Conservation (phyloP, 495 filamentous ascomycete genomes). For the Aspergillus sclerotioniger region DNA sequence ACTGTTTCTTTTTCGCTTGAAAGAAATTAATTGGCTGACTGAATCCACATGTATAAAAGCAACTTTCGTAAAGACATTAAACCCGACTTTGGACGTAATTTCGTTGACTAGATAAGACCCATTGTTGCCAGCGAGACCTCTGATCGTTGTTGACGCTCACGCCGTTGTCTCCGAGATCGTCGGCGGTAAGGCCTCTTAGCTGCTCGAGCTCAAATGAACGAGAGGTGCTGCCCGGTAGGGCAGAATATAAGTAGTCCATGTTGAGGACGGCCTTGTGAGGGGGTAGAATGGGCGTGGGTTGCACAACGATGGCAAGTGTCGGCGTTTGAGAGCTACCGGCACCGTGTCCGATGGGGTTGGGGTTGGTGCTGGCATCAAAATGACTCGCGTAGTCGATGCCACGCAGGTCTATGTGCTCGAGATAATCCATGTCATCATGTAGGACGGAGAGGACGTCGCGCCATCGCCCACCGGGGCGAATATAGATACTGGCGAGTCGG, state of each 20-base stretch:
- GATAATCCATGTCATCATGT: slow-evolving; percentile 53
- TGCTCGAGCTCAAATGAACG: slow-evolving; percentile 24
- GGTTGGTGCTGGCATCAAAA: slow-evolving; percentile 46
- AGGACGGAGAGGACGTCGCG: slow-evolving; percentile 57
- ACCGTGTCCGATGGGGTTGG: slow-evolving; percentile 21
- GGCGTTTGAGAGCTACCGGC: slow-evolving; percentile 8
- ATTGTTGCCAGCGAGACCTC: slow-evolving; percentile 63
- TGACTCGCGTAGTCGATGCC: slow-evolving; percentile 59
- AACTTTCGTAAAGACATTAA: neutral
- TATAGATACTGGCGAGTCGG: slow-evolving; percentile 54
- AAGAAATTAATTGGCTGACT: too few relatives aligned
- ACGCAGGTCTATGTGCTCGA: slow-evolving; percentile 60
- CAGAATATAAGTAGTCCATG: slow-evolving; percentile 12
- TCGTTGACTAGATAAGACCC: slow-evolving; percentile 47
- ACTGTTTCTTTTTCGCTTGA: too few relatives aligned
- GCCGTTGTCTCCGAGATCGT: slow-evolving; percentile 61
- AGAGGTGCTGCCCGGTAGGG: slow-evolving; percentile 17
- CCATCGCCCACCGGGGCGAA: slow-evolving; percentile 61
- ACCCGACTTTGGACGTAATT: neutral
- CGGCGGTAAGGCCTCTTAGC: slow-evolving; percentile 29
- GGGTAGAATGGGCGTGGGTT: slow-evolving; percentile 9
- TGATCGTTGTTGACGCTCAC: slow-evolving; percentile 48
- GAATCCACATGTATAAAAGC: neutral
- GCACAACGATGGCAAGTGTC: slow-evolving; percentile 12
- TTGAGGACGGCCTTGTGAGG: slow-evolving; percentile 8